Evolutionary conservation across 179 eudicot species (phyloP).

Genomic region (Kewa caespitosa): DNA sequence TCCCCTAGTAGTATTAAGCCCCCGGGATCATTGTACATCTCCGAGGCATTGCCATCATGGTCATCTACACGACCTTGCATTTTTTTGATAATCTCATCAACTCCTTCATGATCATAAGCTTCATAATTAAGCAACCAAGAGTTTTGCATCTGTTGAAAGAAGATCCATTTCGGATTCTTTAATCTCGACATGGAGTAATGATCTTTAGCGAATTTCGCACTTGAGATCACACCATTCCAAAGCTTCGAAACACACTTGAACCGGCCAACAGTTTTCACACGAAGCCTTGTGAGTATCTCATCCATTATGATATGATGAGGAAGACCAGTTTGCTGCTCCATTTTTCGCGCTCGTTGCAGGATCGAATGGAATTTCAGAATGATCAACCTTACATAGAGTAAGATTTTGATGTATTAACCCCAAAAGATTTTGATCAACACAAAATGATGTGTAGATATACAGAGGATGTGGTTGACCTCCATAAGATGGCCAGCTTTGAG

Average conservation of each 20-base stretch:
- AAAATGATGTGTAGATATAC: too few relatives aligned
- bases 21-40: neutral
- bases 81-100: too few relatives aligned
- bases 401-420: too few relatives aligned
- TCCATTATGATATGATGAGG: neutral
- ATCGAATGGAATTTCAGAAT: too few relatives aligned
- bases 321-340: neutral
- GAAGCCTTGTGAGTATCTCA: conserved; percentile 6
- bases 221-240: neutral
- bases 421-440: too few relatives aligned
- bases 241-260: conserved; percentile 11
- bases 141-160: neutral
- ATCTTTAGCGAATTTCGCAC: neutral
- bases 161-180: neutral
- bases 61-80: too few relatives aligned
- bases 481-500: too few relatives aligned
- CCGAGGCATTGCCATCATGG: neutral
- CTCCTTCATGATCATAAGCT: conserved; percentile 5
- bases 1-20: neutral
- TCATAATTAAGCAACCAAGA: conserved; percentile 4
- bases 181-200: neutral
- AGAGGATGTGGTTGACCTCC: too few relatives aligned
- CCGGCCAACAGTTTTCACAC: conserved; percentile 2
- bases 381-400: too few relatives aligned
- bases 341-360: neutral